Percentiles rank a stretch among this genome's conserved stretches.
Conservation (phyloP, 2,329 filamentous ascomycete genomes). For the Zymoseptoria crescenta region DNA sequence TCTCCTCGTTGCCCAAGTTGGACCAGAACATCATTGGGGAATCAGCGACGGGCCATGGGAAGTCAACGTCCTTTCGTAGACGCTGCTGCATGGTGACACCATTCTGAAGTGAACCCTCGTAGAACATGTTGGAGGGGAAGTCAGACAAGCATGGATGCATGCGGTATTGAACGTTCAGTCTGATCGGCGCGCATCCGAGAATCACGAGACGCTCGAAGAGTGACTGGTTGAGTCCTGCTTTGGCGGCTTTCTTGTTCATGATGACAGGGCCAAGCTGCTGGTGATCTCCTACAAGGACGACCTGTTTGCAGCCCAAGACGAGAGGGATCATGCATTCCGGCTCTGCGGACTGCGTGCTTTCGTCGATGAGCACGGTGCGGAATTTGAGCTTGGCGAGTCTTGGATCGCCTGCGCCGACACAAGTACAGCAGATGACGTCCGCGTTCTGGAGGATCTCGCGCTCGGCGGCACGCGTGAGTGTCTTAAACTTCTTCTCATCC, state of each 20-base stretch:
- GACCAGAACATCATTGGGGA: conserved; percentile 99
- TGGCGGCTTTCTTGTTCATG: conserved; percentile 99
- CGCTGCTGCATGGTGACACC: conserved; percentile 86
- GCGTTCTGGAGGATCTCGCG: conserved; percentile 91
- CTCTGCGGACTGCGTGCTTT: conserved; percentile 95
- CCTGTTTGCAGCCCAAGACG: conserved; percentile 95
- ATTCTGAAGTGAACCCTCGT: conserved; percentile 93
- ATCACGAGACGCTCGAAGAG: conserved; percentile 94
- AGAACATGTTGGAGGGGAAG: conserved; percentile 99
- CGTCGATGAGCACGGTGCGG: conserved; percentile 93
- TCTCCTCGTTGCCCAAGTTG: conserved; percentile 94
- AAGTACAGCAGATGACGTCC: conserved; percentile 98
- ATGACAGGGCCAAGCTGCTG: conserved; percentile 97
- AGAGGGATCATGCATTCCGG: conserved; percentile 98
- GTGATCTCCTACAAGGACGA: conserved; percentile 96
- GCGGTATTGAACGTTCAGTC: conserved; percentile 93
- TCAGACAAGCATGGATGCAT: conserved; percentile 98
- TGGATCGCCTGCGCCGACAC: conserved; percentile 92
- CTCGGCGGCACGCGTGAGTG: conserved; percentile 86
- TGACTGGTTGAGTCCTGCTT: conserved; percentile 96
- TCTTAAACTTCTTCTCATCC: conserved; percentile 98
- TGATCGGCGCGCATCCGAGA: conserved; percentile 81
- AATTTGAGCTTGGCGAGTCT: conserved; percentile 96
- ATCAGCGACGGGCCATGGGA: conserved; percentile 91
- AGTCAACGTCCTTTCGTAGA: conserved; percentile 87